Evolutionary conservation across 2,329 filamentous ascomycete genomes (phyloP), one percentile per base, ranked within the genome.

Genomic region (Sclerotiophoma versabilis): DNA sequence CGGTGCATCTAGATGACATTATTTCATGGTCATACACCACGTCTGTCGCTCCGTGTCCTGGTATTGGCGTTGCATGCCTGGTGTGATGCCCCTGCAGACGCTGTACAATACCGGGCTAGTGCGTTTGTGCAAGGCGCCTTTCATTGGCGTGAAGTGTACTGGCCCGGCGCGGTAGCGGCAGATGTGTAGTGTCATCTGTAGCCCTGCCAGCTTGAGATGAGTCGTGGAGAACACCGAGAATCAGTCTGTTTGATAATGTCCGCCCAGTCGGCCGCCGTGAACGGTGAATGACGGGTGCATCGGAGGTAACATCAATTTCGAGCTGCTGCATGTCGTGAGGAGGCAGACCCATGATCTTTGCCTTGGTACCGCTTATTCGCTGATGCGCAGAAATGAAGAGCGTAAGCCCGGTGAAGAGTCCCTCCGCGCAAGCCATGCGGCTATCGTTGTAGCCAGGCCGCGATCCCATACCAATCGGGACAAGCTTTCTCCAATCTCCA

Each of bases 391-490:
- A 68, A 61, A 58, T 65, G 54, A 59, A 59, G 55, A 62, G 57
- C 58, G 68, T 73, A 65, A 73, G 69, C 69, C 67, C 69, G 68
- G 71, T 56, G 57, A 63, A 62, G 64, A 71, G 60, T 69, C 65
- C 52, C 64, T 65, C 69, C 64, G 68, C 43, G 46, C 55, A 59
- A 41, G 54, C 12, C 49, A 54, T 30, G 20, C 44, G 51, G 30
- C 53, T 61, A 59, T 54, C 59, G 64, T 54, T 60, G 61, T 63
- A 42, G 65, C 61, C 52, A 58, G 59, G 53, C 63, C 57, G 65
- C 58, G 52, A 48, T 62, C 57, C 59, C 53, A 53, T 54, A 42
- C 54, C 41, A 51, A 54, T 53, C 33, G 41, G 43, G 39, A 60
- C 63, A 69, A 61, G 61, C 58, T 50, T 51, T 41, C 57, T 58